These are phyloP conservation scores for Ricinus communis DNA, from an alignment of 345 rosid species.

Conservation along the genomic window DNA sequence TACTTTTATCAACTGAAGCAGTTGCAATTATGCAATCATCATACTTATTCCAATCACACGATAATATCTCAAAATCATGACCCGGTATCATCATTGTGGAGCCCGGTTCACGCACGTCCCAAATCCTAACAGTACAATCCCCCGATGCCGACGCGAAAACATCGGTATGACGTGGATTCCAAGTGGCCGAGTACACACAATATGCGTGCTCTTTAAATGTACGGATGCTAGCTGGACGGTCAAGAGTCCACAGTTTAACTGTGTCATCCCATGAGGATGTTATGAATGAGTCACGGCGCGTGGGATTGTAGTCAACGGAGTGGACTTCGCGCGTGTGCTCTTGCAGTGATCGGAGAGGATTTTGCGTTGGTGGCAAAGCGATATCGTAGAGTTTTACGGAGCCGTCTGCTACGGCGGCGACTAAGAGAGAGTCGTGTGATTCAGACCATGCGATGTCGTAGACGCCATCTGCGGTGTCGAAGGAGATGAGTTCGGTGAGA, in stretches of 20 bases:
- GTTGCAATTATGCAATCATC: constrained; percentile 83
- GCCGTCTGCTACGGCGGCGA: constrained; percentile 82
- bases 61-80: constrained; percentile 74
- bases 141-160: constrained; percentile 93
- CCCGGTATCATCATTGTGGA: constrained; percentile 91
- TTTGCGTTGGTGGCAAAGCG: constrained; percentile 65
- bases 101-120: constrained; percentile 92
- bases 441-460: constrained; percentile 93
- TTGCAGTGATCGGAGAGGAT: constrained; percentile 76
- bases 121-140: constrained; percentile 72
- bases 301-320: constrained; percentile 77
- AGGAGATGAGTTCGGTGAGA: constrained; percentile 51
- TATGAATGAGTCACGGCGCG: constrained; percentile 90
- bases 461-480: constrained; percentile 85
- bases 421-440: constrained; percentile 83
- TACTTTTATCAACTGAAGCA: constrained; percentile 71
- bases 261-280: constrained; percentile 93
- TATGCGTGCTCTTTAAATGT: constrained; percentile 90
- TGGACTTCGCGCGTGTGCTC: constrained; percentile 96
- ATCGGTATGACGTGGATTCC: constrained; percentile 91
- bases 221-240: constrained; percentile 77
- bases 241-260: constrained; percentile 85
- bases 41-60: constrained; percentile 93
- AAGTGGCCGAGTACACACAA: constrained; percentile 74
- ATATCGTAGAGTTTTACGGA: constrained; percentile 84